phyloP scores from a whole-genome alignment of 345 rosid genomes.

The Toxicodendron radicans region DNA sequence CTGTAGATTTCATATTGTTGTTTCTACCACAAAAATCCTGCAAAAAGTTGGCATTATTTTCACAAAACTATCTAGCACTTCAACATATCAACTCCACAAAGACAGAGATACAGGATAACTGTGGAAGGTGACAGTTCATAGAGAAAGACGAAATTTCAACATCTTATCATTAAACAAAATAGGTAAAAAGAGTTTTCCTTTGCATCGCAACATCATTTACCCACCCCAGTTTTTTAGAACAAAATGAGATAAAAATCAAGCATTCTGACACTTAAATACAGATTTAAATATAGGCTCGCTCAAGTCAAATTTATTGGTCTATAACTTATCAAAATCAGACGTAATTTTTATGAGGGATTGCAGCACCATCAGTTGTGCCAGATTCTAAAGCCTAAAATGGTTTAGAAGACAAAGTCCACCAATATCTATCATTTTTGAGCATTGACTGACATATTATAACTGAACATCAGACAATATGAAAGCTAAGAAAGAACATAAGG shows the following conservation, averaged over 20 bases:
- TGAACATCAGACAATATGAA: neutral
- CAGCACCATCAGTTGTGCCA: neutral
- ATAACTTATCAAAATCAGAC: neutral
- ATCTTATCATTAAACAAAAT: too few relatives aligned
- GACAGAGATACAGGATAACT: neutral
- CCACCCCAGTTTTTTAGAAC: neutral
- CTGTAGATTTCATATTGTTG: conserved; percentile 42
- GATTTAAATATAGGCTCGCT: neutral
- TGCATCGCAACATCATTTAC: neutral
- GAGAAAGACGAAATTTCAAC: too few relatives aligned
- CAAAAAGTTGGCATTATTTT: conserved; percentile 23
- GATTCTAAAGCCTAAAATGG: neutral
- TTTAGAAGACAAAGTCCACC: neutral
- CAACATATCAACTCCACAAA: neutral
- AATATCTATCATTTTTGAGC: neutral
- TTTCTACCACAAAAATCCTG: conserved; percentile 58
- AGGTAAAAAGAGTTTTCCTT: neutral
- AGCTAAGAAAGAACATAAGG: neutral
- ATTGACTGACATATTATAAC: neutral
- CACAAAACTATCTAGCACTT: conserved; percentile 14
- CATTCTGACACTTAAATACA: neutral
- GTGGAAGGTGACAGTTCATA: neutral
- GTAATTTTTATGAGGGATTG: neutral
- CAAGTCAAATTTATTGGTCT: neutral
- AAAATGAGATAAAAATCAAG: neutral